Conservation (phyloP, 164 flowering plant genomes). For the Brasenia schreberi region DNA sequence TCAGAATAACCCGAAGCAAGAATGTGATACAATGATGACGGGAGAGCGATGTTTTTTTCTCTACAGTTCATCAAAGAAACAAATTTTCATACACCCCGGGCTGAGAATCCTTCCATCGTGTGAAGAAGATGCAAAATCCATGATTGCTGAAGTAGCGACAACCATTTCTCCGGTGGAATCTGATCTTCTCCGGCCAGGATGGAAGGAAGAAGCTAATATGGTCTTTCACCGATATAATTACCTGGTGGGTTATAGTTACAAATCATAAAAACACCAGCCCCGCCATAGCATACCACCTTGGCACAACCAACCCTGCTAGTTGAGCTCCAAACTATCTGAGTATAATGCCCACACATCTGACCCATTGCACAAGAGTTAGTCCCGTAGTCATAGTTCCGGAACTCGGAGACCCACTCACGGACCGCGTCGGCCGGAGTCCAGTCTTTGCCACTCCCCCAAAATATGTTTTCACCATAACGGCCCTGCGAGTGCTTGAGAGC, state of each 20-base stretch:
- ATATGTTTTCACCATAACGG: slow-evolving; percentile 73
- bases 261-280: slow-evolving; percentile 33
- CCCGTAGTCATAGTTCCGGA: slow-evolving; percentile 21
- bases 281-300: slow-evolving; percentile 26
- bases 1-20: no score
- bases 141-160: no score
- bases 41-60: no score
- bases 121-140: no score
- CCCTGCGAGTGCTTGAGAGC: slow-evolving; percentile 45
- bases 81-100: no score
- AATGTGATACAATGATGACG: no score
- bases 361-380: slow-evolving; percentile 26
- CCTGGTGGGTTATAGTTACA: slow-evolving; percentile 81
- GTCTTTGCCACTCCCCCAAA: slow-evolving; percentile 52
- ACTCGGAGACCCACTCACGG: slow-evolving; percentile 36
- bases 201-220: no score
- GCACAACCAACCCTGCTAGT: slow-evolving; percentile 52
- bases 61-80: no score
- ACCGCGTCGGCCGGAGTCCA: slow-evolving; percentile 54
- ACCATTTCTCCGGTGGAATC: no score
- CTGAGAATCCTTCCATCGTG: no score
- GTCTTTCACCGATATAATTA: slow-evolving; percentile 50
- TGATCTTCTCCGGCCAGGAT: no score
- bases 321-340: slow-evolving; percentile 55
- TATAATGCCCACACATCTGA: slow-evolving; percentile 51